Conservation (phyloP, 2,329 filamentous ascomycete genomes). For the Pleomassaria siparia region DNA sequence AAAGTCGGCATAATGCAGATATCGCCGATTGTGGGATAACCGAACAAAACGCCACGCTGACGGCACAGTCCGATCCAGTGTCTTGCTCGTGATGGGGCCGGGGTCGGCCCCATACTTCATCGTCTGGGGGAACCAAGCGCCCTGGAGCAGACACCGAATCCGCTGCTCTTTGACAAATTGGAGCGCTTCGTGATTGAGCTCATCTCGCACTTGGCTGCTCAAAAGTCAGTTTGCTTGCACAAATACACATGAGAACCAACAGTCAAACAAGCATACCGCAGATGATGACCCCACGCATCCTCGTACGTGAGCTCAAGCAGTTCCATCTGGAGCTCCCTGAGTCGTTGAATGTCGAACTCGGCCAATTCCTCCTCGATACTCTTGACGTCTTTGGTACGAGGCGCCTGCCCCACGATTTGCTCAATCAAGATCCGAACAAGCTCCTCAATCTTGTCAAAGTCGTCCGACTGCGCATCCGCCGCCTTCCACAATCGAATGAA, state of each 20-base stretch:
- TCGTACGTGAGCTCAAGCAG: conserved; percentile 89
- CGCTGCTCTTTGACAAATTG: conserved; percentile 98
- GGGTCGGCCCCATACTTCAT: conserved; percentile 54
- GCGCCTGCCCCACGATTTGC: conserved; percentile 80
- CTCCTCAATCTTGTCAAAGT: conserved; percentile 92
- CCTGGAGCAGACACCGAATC: conserved; percentile 82
- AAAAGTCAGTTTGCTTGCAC: conserved; percentile 24
- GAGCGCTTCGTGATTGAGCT: conserved; percentile 84
- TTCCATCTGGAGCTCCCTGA: conserved; percentile 91
- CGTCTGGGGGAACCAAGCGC: conserved; percentile 77
- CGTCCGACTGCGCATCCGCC: conserved; percentile 78
- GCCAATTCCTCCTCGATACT: conserved; percentile 88
- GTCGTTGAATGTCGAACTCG: conserved; percentile 75
- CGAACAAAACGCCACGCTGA: conserved; percentile 79
- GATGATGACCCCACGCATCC: conserved; percentile 88
- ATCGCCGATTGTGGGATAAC: conserved; percentile 87
- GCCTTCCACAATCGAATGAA: conserved; percentile 94
- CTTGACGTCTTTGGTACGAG: conserved; percentile 77
- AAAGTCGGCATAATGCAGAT: conserved; percentile 89
- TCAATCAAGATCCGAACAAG: conserved; percentile 87
- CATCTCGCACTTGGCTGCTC: conserved; percentile 77
- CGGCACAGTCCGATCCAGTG: conserved; percentile 45
- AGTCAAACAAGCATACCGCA: conserved; percentile 59
- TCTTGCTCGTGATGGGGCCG: conserved; percentile 48
- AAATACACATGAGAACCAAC: neutral